Evolutionary conservation across 2,329 filamentous ascomycete genomes (phyloP), one percentile per base, ranked within the genome.

Genomic region (Cytospora schulzeri): DNA sequence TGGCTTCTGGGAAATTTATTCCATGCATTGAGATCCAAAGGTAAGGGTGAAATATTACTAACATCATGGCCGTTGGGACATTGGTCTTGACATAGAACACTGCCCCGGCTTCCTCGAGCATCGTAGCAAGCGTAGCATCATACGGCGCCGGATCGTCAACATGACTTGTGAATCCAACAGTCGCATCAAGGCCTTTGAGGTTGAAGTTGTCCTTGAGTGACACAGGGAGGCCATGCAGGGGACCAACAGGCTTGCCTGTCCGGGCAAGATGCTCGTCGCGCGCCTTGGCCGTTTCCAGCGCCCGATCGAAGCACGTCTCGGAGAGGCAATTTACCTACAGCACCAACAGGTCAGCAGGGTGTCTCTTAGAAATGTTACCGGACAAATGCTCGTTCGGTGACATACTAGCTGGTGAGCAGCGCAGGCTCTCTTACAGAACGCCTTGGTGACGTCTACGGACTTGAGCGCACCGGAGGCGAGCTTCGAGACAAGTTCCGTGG

Each of bases 161-260:
- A 63, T 89, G 81, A 0, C 83, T 82, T 0, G 83, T 83, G 66
- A 92, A 88, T 6, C 89, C 89, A 0, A 89, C 80, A 0, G 86
- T 88, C 26, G 85, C 79, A 67, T 88, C 86, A 15, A 86, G 79
- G 7, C 86, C 86, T 2, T 74, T 72, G 17, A 90, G 76, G 64
- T 90, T 83, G 78, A 91, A 88, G 71, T 88, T 87, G 75, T 92
- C 89, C 71, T 92, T 92, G 55, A 92, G 80, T 0, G 87, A 87
- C 33, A 89, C 75, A 3, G 87, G 87, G 1, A 89, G 78, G 65
- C 73, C 90, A 73, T 92, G 89, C 1, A 92, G 79, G 2, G 89
- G 88, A 0, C 90, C 90, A 0, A 79, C 26, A 0, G 78, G 74
- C 45, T 82, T 75, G 12, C 82, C 80, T 1, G 80, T 81, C 35